Base-by-base conservation (phyloP, 805 yeast genomes). In the Kodamaea restingae region DNA sequence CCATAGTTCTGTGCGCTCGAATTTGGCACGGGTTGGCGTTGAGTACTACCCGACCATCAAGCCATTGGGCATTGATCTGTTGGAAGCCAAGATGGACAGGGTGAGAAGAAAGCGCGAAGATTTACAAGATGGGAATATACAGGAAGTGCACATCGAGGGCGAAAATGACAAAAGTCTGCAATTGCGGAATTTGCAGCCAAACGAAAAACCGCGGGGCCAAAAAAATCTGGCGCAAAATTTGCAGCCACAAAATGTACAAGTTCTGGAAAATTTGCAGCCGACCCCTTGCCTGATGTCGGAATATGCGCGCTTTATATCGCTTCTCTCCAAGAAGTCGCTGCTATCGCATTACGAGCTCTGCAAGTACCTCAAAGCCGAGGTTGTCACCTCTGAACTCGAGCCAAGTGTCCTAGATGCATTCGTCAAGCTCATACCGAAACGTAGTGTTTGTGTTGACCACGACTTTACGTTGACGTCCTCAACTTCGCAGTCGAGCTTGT, bases 391-490 rank as follows among this genome's bases (percentile, higher is more conserved):
- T 11, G 40, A 28, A 4, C 21, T 46, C 14, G 42, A 41, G 17
- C 26, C 38, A 2, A 31, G 37, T 4, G 26, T 32, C 2, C 24
- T 46, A n/a, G 49, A 46, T 4, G 34, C 42, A 5, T 47, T 51
- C 24, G 38, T 44, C 11, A 45, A 46, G 29, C 34, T 53, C 24
- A 41, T 51, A 5, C 58, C 58, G 2, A 46, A 31, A 14, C 41
- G 42, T 22, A 34, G 43, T 3, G 18, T 38, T 20, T 15, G 33
- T 7, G 26, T 38, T 2, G 49, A 45, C 28, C 21, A 28, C 25
- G 41, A 40, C 22, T 36, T 45, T 26, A 42, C 38, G 35, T 35
- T 43, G 30, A 26, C 37, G 7, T 35, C 39, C 8, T 30, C 38
- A 11, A 36, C 46, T 7, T 33, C 43, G 11, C 42, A 36, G 9